phyloP scores from a whole-genome alignment of 257 asterid genomes.

The Salvia splendens region DNA sequence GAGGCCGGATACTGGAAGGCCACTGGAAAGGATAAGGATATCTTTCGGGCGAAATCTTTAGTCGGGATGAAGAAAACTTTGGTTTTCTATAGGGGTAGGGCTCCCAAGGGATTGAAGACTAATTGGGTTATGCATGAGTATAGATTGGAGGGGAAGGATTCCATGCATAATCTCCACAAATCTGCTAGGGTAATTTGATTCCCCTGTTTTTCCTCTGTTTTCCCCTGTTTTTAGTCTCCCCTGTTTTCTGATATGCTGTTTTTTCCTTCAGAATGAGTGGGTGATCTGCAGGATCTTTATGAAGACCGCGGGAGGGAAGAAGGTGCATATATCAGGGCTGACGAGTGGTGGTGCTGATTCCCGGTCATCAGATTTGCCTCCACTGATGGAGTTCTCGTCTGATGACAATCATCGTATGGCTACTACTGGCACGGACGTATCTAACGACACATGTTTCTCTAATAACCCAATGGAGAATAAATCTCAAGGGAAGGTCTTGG shows the following conservation, averaged over 20 bases:
- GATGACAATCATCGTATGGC: constrained; percentile 34
- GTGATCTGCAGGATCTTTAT: constrained; percentile 73
- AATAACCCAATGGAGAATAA: constrained; percentile 44
- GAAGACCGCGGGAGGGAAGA: constrained; percentile 67
- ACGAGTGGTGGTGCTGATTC: constrained; percentile 23
- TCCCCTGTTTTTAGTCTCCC: neutral
- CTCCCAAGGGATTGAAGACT: constrained; percentile 69
- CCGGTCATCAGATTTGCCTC: constrained; percentile 47
- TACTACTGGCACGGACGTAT: constrained; percentile 32
- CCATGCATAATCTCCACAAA: constrained; percentile 47
- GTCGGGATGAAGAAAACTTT: constrained; percentile 82
- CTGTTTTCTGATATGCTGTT: neutral
- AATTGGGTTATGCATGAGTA: constrained; percentile 85
- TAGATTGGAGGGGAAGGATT: constrained; percentile 56
- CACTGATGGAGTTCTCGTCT: constrained; percentile 53
- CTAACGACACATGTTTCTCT: constrained; percentile 61
- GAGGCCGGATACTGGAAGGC: constrained; percentile 85
- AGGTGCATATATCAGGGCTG: constrained; percentile 56
- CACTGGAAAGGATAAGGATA: constrained; percentile 73
- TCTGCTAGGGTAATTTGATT: constrained; percentile 40
- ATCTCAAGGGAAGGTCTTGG: constrained; percentile 30
- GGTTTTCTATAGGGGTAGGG: constrained; percentile 73
- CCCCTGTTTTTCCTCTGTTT: constrained; percentile 31
- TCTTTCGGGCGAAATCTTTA: constrained; percentile 44
- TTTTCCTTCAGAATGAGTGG: constrained; percentile 69